Evolutionary conservation across 306 rosid species (phyloP).

Genomic region (Psophocarpus tetragonolobus): DNA sequence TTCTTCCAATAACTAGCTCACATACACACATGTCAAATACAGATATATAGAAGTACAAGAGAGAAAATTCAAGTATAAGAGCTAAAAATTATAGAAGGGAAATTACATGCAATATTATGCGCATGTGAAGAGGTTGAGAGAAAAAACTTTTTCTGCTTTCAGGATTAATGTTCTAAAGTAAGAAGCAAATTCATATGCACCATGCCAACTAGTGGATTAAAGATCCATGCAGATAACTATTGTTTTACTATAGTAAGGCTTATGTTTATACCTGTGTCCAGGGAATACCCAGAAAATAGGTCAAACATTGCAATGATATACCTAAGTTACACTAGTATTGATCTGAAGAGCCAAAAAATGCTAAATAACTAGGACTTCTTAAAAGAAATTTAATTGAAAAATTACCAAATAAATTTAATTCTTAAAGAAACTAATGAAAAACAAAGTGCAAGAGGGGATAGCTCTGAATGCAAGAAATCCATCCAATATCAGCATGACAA

Average conservation of each 20-base stretch:
- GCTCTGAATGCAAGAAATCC: background rate
- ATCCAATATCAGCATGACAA: background rate
- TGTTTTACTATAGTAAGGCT: background rate
- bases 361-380: background rate
- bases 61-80: conserved; percentile 6
- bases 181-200: background rate
- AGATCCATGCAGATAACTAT: background rate
- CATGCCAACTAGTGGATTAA: background rate
- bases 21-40: background rate
- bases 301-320: background rate
- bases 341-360: background rate
- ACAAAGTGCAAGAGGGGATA: background rate
- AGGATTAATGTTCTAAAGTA: background rate
- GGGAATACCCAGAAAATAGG: background rate
- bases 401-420: no score
- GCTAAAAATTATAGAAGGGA: background rate
- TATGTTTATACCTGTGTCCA: background rate
- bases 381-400: background rate
- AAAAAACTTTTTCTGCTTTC: background rate
- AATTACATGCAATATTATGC: background rate
- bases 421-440: background rate
- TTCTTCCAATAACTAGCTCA: background rate
- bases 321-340: background rate
- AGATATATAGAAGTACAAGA: background rate
- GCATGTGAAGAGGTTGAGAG: background rate